Percentiles rank a stretch among this genome's conserved stretches.
Evolutionary conservation across 106 monocot genomes (phyloP).

Genomic region (Gastrodia elata): DNA sequence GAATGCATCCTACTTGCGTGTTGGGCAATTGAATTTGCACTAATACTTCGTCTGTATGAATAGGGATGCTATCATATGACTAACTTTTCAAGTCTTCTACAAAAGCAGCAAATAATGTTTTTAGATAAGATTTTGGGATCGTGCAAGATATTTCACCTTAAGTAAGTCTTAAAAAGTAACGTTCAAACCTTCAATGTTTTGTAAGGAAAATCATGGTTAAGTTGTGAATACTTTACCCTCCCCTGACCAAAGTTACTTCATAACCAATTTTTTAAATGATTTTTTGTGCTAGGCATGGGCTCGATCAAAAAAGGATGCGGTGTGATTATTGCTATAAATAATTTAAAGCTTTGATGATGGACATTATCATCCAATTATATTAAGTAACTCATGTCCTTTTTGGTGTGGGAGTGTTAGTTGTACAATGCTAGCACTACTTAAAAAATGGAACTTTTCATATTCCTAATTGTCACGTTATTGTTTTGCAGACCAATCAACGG

Average conservation of each 20-base stretch:
- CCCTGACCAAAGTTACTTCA: neutral
- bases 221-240: neutral
- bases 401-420: neutral
- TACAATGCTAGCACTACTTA: neutral
- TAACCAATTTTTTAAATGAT: neutral
- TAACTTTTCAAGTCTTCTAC: too few relatives aligned
- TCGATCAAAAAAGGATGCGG: neutral
- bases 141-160: neutral
- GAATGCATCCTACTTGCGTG: neutral
- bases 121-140: neutral
- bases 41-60: too few relatives aligned
- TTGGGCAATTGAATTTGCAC: neutral
- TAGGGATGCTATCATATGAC: too few relatives aligned
- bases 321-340: neutral
- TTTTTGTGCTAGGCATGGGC: neutral
- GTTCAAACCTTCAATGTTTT: neutral
- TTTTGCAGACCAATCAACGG: conserved; percentile 1
- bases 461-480: neutral
- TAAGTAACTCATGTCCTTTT: neutral
- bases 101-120: neutral
- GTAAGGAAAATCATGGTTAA: neutral
- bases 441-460: neutral
- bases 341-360: neutral
- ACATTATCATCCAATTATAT: neutral
- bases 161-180: neutral